Conservation (phyloP, 1,139 yeast species). For the Hansenula lynferdii region DNA sequence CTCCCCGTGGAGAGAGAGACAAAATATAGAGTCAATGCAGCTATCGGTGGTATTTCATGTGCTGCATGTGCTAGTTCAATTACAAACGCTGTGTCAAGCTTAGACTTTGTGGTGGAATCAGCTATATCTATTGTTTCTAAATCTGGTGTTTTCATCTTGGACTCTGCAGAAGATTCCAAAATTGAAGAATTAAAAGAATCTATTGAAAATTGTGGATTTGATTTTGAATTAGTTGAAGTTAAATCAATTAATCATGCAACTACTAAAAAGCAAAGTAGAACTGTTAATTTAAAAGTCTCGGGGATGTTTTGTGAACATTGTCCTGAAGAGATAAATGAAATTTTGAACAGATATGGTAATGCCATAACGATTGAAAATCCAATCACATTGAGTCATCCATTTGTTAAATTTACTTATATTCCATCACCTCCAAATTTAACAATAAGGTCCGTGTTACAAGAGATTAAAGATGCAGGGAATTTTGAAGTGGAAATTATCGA, state of each 20-base stretch:
- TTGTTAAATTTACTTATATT: slow-evolving; percentile 56
- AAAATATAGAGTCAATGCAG: slow-evolving; percentile 47
- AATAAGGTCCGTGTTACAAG: slow-evolving; percentile 46
- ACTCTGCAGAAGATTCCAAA: slow-evolving; percentile 27
- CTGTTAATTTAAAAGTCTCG: slow-evolving; percentile 50
- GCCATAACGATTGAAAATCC: slow-evolving; percentile 51
- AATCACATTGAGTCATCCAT: slow-evolving; percentile 50
- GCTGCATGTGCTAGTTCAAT: slow-evolving; percentile 65
- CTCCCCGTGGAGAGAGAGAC: slow-evolving; percentile 47
- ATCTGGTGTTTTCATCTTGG: slow-evolving; percentile 54
- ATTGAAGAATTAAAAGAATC: slow-evolving; percentile 39
- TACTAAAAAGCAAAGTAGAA: slow-evolving; percentile 43
- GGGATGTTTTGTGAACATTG: slow-evolving; percentile 75
- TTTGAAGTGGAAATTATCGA: slow-evolving; percentile 54
- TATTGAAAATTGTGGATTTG: slow-evolving; percentile 66
- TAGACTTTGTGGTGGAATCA: slow-evolving; percentile 49
- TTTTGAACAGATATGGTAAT: slow-evolving; percentile 49
- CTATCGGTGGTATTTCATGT: slow-evolving; percentile 73
- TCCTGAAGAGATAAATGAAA: slow-evolving; percentile 50
- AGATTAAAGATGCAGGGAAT: slow-evolving; percentile 42
- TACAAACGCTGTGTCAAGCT: slow-evolving; percentile 39
- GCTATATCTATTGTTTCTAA: slow-evolving; percentile 57
- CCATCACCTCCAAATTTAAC: slow-evolving; percentile 51
- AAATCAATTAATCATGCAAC: slow-evolving; percentile 41
- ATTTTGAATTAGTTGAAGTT: slow-evolving; percentile 38